These are phyloP conservation scores for Paramyrothecium roridum DNA, from an alignment of 2,329 filamentous ascomycete genomes.

Conservation along the genomic window DNA sequence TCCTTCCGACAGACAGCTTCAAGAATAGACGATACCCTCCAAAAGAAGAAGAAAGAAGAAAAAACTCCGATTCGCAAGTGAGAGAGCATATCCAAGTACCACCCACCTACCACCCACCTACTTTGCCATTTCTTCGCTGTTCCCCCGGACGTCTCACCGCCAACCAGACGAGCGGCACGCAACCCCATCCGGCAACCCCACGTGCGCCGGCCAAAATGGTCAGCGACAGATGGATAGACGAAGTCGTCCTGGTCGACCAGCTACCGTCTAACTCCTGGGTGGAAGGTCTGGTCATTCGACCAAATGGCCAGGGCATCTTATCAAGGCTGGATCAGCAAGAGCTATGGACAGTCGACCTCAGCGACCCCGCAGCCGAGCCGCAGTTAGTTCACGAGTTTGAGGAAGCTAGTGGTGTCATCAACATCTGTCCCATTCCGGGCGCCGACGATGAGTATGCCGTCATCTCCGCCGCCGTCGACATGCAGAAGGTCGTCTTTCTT, in stretches of 20 bases:
- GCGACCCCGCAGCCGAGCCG: neutral
- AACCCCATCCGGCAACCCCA: too few species aligned
- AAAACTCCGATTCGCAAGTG: too few species aligned
- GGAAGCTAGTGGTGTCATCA: slow-evolving; percentile 4
- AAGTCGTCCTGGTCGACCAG: slow-evolving; percentile 3
- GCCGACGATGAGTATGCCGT: slow-evolving; percentile 7
- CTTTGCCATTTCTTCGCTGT: too few species aligned
- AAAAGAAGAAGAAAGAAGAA: too few species aligned
- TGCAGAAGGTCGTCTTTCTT: slow-evolving; percentile 3
- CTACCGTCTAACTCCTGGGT: slow-evolving; percentile 2
- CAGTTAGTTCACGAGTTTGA: slow-evolving; percentile 5
- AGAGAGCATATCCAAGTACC: too few species aligned
- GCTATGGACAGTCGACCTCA: slow-evolving; percentile 2
- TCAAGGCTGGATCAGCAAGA: slow-evolving; percentile 4
- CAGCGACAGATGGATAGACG: neutral
- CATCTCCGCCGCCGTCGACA: slow-evolving; percentile 5
- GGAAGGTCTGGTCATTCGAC: neutral
- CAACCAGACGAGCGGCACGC: too few species aligned
- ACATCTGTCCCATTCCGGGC: slow-evolving; percentile 3
- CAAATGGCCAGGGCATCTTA: neutral
- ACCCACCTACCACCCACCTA: too few species aligned
- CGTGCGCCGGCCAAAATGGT: neutral
- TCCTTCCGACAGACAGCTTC: too few species aligned
- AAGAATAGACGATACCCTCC: too few species aligned
- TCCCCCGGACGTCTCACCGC: too few species aligned